Conservation (phyloP, 805 yeast genomes). For the Lipomyces starkeyi region DNA sequence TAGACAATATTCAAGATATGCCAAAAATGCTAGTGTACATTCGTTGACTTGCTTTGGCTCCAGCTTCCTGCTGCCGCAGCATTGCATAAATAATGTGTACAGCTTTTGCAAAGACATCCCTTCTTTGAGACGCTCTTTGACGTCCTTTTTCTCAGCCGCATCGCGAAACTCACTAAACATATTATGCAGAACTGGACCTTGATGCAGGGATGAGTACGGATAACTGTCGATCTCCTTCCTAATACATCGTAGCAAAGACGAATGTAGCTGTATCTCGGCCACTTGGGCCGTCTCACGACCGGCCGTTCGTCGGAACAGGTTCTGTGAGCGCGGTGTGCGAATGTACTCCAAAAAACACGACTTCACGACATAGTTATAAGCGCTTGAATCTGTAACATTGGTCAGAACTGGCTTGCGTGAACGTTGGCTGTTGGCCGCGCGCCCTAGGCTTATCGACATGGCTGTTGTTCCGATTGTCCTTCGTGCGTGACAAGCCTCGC, state of each 20-base stretch:
- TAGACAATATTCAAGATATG: slow-evolving; percentile 19
- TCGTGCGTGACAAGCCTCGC: background rate
- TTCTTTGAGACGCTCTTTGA: slow-evolving; percentile 21
- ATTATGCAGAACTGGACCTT: slow-evolving; percentile 5
- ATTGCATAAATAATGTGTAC: slow-evolving; percentile 12
- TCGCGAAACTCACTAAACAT: slow-evolving; percentile 19
- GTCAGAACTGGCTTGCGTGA: slow-evolving; percentile 23
- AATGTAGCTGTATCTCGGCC: slow-evolving; percentile 8
- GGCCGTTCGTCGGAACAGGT: slow-evolving; percentile 8
- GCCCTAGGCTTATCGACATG: background rate
- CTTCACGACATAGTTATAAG: slow-evolving; percentile 21
- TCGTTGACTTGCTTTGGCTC: slow-evolving; percentile 3
- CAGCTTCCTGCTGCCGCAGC: background rate
- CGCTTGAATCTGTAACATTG: slow-evolving; percentile 18
- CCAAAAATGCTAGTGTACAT: slow-evolving; percentile 21
- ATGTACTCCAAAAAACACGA: slow-evolving; percentile 24
- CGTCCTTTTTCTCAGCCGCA: slow-evolving; percentile 9
- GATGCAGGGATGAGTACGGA: slow-evolving; percentile 6
- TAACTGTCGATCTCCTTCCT: slow-evolving; percentile 23
- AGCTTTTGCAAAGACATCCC: slow-evolving; percentile 20
- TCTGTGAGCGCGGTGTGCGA: slow-evolving; percentile 17
- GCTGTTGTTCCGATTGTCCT: background rate
- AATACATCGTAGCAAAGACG: slow-evolving; percentile 14
- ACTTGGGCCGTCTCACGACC: background rate
- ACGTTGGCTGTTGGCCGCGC: background rate